Conservation (phyloP, 305 asterid species). For the Plantago lanceolata region DNA sequence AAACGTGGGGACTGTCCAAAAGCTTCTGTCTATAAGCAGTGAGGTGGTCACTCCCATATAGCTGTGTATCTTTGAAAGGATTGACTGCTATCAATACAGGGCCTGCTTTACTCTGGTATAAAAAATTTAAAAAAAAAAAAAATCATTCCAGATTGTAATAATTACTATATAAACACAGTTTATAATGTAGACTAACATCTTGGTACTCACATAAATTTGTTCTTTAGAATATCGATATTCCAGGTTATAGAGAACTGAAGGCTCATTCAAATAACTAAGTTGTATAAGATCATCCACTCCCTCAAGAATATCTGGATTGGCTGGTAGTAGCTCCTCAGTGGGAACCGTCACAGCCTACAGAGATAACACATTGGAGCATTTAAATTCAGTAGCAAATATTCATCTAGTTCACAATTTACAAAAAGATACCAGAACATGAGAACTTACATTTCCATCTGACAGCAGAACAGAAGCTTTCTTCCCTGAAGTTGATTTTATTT, state of each 20-base stretch:
- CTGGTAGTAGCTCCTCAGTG: slow-evolving; percentile 63
- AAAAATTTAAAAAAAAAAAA: slow-evolving; percentile 9
- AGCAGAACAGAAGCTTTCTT: slow-evolving; percentile 59
- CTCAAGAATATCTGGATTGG: slow-evolving; percentile 85
- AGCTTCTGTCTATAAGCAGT: slow-evolving; percentile 64
- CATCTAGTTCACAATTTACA: slow-evolving; percentile 16
- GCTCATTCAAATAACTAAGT: slow-evolving; percentile 87
- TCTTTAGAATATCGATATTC: slow-evolving; percentile 60
- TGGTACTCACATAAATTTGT: slow-evolving; percentile 61
- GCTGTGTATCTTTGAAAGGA: slow-evolving; percentile 72
- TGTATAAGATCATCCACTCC: slow-evolving; percentile 88
- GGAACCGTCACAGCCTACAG: slow-evolving; percentile 60
- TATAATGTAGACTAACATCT: slow-evolving; percentile 8
- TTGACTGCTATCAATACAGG: slow-evolving; percentile 78
- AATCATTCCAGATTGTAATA: slow-evolving; percentile 18
- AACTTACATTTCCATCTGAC: slow-evolving; percentile 64
- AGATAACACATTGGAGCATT: slow-evolving; percentile 25
- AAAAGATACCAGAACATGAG: slow-evolving; percentile 21
- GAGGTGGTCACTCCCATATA: slow-evolving; percentile 54
- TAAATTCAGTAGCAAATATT: slow-evolving; percentile 14
- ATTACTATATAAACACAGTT: slow-evolving; percentile 18
- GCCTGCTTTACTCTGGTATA: slow-evolving; percentile 81
- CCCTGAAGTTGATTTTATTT: slow-evolving; percentile 64
- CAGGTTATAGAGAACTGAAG: slow-evolving; percentile 88
- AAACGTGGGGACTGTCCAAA: slow-evolving; percentile 79